Conservation (phyloP, 2,329 filamentous ascomycete species). For the Fusarium begoniae region DNA sequence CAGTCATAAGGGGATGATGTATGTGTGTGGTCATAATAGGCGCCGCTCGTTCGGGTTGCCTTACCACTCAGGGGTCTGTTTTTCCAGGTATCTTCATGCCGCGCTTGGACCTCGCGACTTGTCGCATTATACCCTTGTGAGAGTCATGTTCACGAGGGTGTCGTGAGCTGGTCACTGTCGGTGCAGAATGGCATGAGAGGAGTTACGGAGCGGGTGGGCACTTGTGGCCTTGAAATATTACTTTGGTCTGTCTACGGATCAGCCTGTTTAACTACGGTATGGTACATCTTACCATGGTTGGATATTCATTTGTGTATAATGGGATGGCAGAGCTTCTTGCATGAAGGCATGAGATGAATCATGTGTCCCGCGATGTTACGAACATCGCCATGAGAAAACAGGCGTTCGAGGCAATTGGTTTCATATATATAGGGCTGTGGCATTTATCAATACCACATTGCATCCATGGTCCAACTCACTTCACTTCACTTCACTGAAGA, state of each 20-base stretch:
- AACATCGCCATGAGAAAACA: constrained; percentile 16
- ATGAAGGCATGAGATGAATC: constrained; percentile 21
- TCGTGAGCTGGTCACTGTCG: background rate
- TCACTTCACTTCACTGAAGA: background rate
- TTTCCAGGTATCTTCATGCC: background rate
- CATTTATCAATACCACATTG: constrained; percentile 9
- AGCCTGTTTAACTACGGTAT: constrained; percentile 9
- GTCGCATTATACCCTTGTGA: background rate
- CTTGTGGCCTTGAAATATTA: background rate
- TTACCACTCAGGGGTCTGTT: background rate
- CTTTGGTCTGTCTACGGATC: background rate
- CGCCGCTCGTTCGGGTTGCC: background rate
- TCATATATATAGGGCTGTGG: constrained; percentile 14
- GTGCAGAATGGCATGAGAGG: background rate
- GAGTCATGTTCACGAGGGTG: background rate
- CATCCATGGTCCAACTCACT: background rate
- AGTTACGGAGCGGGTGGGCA: background rate
- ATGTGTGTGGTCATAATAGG: background rate
- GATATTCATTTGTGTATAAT: constrained; percentile 19
- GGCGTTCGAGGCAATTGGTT: constrained; percentile 21
- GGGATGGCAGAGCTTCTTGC: constrained; percentile 18
- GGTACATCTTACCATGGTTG: constrained; percentile 15
- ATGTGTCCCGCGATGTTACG: constrained; percentile 20
- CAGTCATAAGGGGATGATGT: constrained; percentile 30
- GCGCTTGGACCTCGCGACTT: background rate